Percentiles rank a stretch among this genome's conserved stretches.
phyloP scores from a whole-genome alignment of 495 filamentous ascomycete species.

The Xanthoparmelia taractica region DNA sequence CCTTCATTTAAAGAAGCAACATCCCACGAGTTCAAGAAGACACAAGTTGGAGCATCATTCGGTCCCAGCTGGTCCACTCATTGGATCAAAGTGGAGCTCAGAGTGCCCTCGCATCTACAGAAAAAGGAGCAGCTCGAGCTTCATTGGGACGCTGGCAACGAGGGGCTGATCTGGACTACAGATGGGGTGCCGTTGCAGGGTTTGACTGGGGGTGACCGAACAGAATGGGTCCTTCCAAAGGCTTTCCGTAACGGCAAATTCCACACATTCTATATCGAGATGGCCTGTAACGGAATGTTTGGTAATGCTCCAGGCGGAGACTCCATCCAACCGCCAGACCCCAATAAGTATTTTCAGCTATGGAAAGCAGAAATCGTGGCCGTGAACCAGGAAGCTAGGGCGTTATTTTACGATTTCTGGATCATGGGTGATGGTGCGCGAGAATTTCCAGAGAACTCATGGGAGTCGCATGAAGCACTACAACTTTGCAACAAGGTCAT shows the following conservation, averaged over 20 bases:
- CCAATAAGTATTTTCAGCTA: conserved; percentile 70
- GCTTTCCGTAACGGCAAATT: conserved; percentile 73
- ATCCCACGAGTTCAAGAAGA: conserved; percentile 67
- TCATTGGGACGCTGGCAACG: conserved; percentile 90
- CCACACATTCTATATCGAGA: conserved; percentile 89
- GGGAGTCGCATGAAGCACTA: conserved; percentile 80
- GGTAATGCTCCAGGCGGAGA: conserved; percentile 83
- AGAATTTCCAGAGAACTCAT: conserved; percentile 70
- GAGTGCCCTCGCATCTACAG: conserved; percentile 61
- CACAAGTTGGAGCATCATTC: conserved; percentile 68
- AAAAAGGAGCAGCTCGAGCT: conserved; percentile 77
- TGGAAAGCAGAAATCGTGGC: conserved; percentile 77
- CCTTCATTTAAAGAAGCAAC: conserved; percentile 88
- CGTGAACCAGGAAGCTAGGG: conserved; percentile 76
- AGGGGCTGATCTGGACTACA: conserved; percentile 83
- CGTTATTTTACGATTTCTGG: conserved; percentile 88
- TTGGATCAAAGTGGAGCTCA: conserved; percentile 83
- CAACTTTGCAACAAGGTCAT: conserved; percentile 81
- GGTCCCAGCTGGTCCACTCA: conserved; percentile 98
- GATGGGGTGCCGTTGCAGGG: conserved; percentile 87
- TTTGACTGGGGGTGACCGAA: conserved; percentile 83
- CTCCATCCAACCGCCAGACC: conserved; percentile 78
- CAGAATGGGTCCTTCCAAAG: conserved; percentile 82
- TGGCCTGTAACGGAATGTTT: conserved; percentile 99
- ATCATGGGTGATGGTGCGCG: conserved; percentile 81